phyloP scores from a whole-genome alignment of 2,329 filamentous ascomycete species.

The Botrytis deweyae region DNA sequence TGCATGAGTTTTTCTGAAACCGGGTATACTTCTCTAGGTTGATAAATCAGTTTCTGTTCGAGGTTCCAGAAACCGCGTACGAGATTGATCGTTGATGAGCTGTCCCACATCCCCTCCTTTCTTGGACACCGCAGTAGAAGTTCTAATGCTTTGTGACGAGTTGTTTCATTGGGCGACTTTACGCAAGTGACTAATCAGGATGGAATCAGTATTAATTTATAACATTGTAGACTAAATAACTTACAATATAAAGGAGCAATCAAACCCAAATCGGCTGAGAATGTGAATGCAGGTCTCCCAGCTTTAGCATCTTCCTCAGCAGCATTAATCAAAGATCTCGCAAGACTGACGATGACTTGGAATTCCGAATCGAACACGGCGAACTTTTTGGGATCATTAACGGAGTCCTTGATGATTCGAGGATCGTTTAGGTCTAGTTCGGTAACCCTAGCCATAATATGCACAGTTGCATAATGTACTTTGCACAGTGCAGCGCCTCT shows the following conservation, averaged over 20 bases:
- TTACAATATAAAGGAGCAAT: conserved; percentile 37
- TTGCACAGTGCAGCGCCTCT: conserved; percentile 37
- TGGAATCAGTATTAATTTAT: neutral
- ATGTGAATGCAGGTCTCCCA: conserved; percentile 32
- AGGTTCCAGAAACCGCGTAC: conserved; percentile 33
- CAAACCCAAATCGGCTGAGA: conserved; percentile 36
- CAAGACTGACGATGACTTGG: conserved; percentile 30
- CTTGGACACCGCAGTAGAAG: conserved; percentile 32
- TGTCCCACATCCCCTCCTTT: conserved; percentile 40
- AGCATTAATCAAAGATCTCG: conserved; percentile 33
- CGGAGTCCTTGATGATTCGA: neutral
- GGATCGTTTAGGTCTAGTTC: conserved; percentile 16
- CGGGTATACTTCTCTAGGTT: neutral
- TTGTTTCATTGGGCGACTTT: conserved; percentile 25
- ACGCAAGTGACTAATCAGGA: conserved; percentile 20
- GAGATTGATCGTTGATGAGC: conserved; percentile 26
- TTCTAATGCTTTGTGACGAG: conserved; percentile 31
- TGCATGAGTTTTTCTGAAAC: neutral
- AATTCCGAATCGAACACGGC: conserved; percentile 26
- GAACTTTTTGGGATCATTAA: neutral
- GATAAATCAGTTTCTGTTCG: conserved; percentile 21
- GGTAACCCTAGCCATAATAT: conserved; percentile 30
- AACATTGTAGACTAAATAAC: neutral
- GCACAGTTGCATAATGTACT: conserved; percentile 32
- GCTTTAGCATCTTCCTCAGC: conserved; percentile 31